Evolutionary conservation across 2,329 filamentous ascomycete species (phyloP).

Genomic region (Aureobasidium sp.): DNA sequence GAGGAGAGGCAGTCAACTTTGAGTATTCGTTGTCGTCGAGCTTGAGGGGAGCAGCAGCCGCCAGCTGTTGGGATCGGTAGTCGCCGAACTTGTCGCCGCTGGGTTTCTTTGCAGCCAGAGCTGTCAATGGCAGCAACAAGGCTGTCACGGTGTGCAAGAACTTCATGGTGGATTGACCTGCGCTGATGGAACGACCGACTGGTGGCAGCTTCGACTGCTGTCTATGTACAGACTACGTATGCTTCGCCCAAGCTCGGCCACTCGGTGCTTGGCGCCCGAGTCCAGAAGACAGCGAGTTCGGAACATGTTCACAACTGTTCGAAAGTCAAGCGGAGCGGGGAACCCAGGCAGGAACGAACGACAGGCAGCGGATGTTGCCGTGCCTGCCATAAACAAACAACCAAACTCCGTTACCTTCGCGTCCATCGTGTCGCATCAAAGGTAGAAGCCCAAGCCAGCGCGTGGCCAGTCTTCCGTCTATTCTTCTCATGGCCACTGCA

Average conservation of each 20-base stretch:
- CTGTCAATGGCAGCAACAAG: slow-evolving; percentile 54
- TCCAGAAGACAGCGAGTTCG: too few species aligned
- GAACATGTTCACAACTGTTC: too few species aligned
- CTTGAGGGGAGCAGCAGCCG: slow-evolving; percentile 58
- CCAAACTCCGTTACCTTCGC: neutral
- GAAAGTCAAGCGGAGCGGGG: too few species aligned
- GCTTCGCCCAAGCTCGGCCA: slow-evolving; percentile 10
- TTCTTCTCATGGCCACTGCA: slow-evolving; percentile 9
- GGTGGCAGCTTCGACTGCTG: neutral
- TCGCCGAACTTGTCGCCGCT: slow-evolving; percentile 58
- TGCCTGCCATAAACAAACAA: slow-evolving; percentile 12
- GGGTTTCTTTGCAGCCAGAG: slow-evolving; percentile 59
- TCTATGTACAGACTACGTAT: slow-evolving; percentile 3
- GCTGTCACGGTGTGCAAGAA: slow-evolving; percentile 58
- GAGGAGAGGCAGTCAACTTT: slow-evolving; percentile 65
- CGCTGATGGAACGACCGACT: neutral
- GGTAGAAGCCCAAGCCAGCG: slow-evolving; percentile 5
- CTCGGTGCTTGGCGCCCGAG: slow-evolving; percentile 1
- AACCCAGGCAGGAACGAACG: too few species aligned
- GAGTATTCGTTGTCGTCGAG: slow-evolving; percentile 71
- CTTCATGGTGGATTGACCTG: slow-evolving; percentile 49
- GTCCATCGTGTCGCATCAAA: slow-evolving; percentile 2
- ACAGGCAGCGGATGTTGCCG: slow-evolving; percentile 9
- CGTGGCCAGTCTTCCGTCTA: neutral
- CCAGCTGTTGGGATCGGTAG: slow-evolving; percentile 62